These are phyloP conservation scores for Citrullus amarus DNA, from an alignment of 306 rosid genomes.

Conservation along the genomic window DNA sequence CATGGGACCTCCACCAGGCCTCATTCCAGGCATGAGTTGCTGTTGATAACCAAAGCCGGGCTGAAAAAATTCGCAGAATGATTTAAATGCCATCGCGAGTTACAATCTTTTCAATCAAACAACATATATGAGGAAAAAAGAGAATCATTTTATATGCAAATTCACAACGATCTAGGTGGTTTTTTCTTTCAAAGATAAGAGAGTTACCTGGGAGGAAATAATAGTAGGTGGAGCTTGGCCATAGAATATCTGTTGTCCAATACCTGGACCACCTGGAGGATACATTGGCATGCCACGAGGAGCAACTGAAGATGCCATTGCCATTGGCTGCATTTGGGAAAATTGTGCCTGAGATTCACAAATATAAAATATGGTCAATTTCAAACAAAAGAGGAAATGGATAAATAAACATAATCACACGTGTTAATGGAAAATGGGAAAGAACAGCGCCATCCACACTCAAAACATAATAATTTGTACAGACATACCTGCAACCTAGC, in stretches of 20 bases:
- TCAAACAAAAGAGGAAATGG: background rate
- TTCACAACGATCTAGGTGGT: background rate
- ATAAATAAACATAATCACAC: background rate
- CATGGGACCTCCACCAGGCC: slow-evolving; percentile 96
- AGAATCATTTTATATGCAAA: background rate
- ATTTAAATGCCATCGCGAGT: background rate
- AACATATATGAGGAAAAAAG: background rate
- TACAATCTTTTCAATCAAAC: background rate
- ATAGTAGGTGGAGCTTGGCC: slow-evolving; percentile 97
- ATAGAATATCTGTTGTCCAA: slow-evolving; percentile 92
- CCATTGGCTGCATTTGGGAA: slow-evolving; percentile 85
- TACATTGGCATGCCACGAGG: slow-evolving; percentile 88
- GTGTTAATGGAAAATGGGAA: background rate
- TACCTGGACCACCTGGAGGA: slow-evolving; percentile 94
- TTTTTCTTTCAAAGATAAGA: background rate
- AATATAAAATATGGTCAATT: background rate
- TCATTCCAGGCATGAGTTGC: slow-evolving; percentile 97
- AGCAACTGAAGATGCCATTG: slow-evolving; percentile 79
- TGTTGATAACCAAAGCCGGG: slow-evolving; percentile 98
- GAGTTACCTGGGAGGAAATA: slow-evolving; percentile 88
- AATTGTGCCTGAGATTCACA: slow-evolving; percentile 61
- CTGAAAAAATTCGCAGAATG: slow-evolving; percentile 24
- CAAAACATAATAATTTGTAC: background rate
- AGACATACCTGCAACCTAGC: slow-evolving; percentile 10
- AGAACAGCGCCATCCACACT: background rate